Percentiles rank a stretch among this genome's conserved stretches.
phyloP scores from a whole-genome alignment of 306 rosid species.

The Benincasa hispida region DNA sequence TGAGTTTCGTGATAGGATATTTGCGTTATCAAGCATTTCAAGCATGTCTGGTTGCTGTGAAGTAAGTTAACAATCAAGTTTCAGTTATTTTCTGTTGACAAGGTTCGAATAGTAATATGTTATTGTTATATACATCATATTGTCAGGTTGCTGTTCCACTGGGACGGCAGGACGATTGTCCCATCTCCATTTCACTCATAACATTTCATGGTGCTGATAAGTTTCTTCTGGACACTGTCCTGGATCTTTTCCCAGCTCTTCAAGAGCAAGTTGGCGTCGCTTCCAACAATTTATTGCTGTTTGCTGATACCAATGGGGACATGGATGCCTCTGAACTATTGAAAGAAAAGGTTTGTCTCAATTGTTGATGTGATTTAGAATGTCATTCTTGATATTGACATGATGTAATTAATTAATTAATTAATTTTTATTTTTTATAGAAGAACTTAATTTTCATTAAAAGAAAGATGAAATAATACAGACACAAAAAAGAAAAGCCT shows the following conservation, averaged over 20 bases:
- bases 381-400: neutral
- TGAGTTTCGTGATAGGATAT: slow-evolving; percentile 24
- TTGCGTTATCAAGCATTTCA: slow-evolving; percentile 27
- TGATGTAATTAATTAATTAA: neutral
- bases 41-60: slow-evolving; percentile 53
- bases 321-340: slow-evolving; percentile 66
- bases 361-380: neutral
- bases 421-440: no score
- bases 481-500: no score
- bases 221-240: slow-evolving; percentile 74
- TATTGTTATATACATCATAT: slow-evolving; percentile 8
- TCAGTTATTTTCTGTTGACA: slow-evolving; percentile 8
- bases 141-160: slow-evolving; percentile 65
- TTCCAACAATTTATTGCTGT: slow-evolving; percentile 20
- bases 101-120: neutral
- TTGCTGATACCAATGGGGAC: slow-evolving; percentile 44
- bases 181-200: slow-evolving; percentile 60
- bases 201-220: slow-evolving; percentile 65
- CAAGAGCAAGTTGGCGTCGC: slow-evolving; percentile 43
- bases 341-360: slow-evolving; percentile 63
- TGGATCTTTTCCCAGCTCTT: slow-evolving; percentile 57
- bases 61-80: slow-evolving; percentile 31
- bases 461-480: no score
- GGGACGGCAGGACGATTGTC: slow-evolving; percentile 44
- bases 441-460: no score